A percentile compares a stretch with the other conserved stretches of the same genome.
These are phyloP conservation scores for Phytophthora colocasiae DNA, from an alignment of 352 stramenopile species.

Conservation along the genomic window DNA sequence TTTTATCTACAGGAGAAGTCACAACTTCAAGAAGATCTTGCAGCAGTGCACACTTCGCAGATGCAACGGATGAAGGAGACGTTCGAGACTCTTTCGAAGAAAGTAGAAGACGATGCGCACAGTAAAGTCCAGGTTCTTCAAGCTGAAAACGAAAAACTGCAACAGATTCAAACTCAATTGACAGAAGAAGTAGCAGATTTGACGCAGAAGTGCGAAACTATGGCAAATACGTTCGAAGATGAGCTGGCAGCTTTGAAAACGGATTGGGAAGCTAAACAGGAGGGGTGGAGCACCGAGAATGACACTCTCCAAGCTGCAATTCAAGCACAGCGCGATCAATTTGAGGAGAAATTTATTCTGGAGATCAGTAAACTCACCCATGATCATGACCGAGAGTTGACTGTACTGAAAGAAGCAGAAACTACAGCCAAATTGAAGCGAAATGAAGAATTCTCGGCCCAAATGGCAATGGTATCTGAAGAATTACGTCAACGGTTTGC, in stretches of 20 bases:
- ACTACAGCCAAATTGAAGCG: neutral
- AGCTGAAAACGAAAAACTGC: constrained; percentile 11
- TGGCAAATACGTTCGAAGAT: constrained; percentile 27
- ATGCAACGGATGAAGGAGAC: constrained; percentile 38
- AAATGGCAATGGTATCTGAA: constrained; percentile 25
- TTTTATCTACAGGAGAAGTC: constrained; percentile 68
- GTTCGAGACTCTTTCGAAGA: constrained; percentile 20
- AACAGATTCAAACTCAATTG: constrained; percentile 12
- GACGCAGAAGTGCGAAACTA: constrained; percentile 19
- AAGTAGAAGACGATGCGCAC: constrained; percentile 10
- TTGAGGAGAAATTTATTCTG: constrained; percentile 11
- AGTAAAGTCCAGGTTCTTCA: constrained; percentile 16
- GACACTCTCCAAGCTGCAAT: constrained; percentile 16
- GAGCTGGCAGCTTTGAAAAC: constrained; percentile 21
- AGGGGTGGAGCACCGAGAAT: constrained; percentile 6
- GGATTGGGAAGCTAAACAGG: constrained; percentile 23
- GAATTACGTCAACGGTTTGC: constrained; percentile 21
- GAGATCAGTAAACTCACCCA: constrained; percentile 15
- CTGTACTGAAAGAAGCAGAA: constrained; percentile 4
- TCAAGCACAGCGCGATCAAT: constrained; percentile 19
- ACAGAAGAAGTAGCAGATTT: constrained; percentile 18
- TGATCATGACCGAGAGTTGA: constrained; percentile 10
- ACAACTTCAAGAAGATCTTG: constrained; percentile 61
- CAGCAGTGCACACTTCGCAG: constrained; percentile 31
- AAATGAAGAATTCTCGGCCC: constrained; percentile 4